These are phyloP conservation scores for Nectriaceae sp. DNA, from an alignment of 2,329 filamentous ascomycete species.

Conservation along the genomic window DNA sequence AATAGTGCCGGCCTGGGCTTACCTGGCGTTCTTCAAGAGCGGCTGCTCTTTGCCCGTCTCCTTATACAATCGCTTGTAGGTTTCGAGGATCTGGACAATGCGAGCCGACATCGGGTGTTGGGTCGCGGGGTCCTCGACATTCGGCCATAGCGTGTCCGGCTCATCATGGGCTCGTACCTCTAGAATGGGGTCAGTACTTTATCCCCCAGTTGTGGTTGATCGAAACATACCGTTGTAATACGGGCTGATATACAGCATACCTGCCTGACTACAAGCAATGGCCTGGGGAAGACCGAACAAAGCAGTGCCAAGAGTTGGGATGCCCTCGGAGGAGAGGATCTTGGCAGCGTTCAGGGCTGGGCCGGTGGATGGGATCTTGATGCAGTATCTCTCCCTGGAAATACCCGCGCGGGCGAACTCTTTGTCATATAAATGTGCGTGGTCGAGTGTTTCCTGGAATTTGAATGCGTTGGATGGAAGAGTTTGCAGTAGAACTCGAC, in stretches of 20 bases:
- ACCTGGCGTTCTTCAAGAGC: constrained; percentile 48
- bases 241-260: constrained; percentile 49
- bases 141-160: constrained; percentile 42
- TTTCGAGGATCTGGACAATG: constrained; percentile 50
- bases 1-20: not conserved
- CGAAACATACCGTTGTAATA: constrained; percentile 47
- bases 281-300: constrained; percentile 50
- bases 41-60: constrained; percentile 52
- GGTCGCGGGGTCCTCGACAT: constrained; percentile 46
- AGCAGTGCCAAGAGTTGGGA: constrained; percentile 49
- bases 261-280: constrained; percentile 50
- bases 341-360: constrained; percentile 48
- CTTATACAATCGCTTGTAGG: constrained; percentile 45
- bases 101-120: constrained; percentile 50
- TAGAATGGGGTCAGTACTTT: constrained; percentile 16
- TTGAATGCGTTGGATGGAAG: constrained; percentile 49
- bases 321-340: constrained; percentile 44
- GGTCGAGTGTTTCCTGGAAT: constrained; percentile 44
- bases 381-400: constrained; percentile 47
- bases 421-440: constrained; percentile 46
- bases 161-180: constrained; percentile 47
- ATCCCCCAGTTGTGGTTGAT: not conserved
- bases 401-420: constrained; percentile 49
- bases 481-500: constrained; percentile 51
- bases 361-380: constrained; percentile 54